Evolutionary conservation across 2,329 filamentous ascomycete genomes (phyloP), one percentile per base, ranked within the genome.

Genomic region (Alternaria rosae): DNA sequence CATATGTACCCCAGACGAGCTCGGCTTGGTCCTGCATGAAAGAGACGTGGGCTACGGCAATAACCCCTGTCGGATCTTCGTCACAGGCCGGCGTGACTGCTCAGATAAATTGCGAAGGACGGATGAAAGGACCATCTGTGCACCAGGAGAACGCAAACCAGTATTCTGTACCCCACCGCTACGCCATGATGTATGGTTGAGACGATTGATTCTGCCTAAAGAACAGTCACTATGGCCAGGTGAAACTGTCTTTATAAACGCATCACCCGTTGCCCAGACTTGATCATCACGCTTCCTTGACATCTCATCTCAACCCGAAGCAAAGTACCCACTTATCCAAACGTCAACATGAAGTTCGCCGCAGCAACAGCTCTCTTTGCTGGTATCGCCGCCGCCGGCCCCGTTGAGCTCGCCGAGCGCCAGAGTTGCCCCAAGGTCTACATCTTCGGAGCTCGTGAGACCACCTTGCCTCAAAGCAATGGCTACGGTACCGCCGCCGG

Each of bases 371-470:
- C 72, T 26, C 64, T 76, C 41, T 67, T 76, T 52, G 62, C 66
- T n/a, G 71, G 74, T 64, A 62, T 76, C 28, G 77, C 73, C 59
- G 71, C 73, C 57, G 77, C 79, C 30, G 70, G 70, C 53, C 79
- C 79, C 1, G 70, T 79, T 11, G 78, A 80, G 42, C 57, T 79
- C 50, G 45, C 61, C n/a, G 74, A 78, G 65, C 74, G 78, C 44
- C 72, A 78, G 51, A 72, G 62, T 54, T 83, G 81, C 69, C 80
- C 81, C 26, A 78, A 76, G 51, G 79, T 83, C 56, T 80, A 83
- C 69, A 70, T 82, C 61, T 82, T 82, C 54, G 81, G 80, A 41
- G 81, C 81, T 43, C 80, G 81, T 54, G 81, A 82, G 62, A 82
- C 81, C 0, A 82, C 80, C 6, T 76, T 73, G 8, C 62, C 75